Percentiles rank a stretch among this genome's conserved stretches.
phyloP scores from a whole-genome alignment of 805 yeast genomes.

The Debaryomyces castellii region DNA sequence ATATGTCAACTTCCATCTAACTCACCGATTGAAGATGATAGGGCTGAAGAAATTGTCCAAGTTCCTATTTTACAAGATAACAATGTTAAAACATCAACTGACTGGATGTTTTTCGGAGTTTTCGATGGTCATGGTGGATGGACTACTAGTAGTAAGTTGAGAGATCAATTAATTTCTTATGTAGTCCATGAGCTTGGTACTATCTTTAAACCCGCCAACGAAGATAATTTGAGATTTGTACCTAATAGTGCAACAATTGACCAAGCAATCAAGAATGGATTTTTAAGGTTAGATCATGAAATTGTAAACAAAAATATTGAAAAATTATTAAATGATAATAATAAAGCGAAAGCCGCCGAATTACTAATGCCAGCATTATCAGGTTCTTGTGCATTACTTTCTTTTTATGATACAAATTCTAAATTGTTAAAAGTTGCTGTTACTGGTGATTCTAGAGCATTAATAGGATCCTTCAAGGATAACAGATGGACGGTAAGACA shows the following conservation, averaged over 20 bases:
- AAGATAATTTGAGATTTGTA: conserved; percentile 51
- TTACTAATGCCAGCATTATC: conserved; percentile 88
- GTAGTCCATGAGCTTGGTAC: conserved; percentile 78
- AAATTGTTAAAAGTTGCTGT: conserved; percentile 83
- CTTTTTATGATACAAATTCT: conserved; percentile 79
- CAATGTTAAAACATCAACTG: conserved; percentile 50
- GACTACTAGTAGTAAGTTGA: conserved; percentile 82
- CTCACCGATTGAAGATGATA: conserved; percentile 92
- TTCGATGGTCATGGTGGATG: conserved; percentile 98
- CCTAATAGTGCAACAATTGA: conserved; percentile 74
- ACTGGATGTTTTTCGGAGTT: conserved; percentile 94
- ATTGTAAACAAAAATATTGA: conserved; percentile 76
- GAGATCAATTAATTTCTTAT: conserved; percentile 72
- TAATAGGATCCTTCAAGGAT: conserved; percentile 69
- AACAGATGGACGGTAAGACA: conserved; percentile 88
- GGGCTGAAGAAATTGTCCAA: conserved; percentile 77
- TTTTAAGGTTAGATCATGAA: conserved; percentile 79
- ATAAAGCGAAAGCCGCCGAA: conserved; percentile 68
- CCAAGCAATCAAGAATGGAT: conserved; percentile 77
- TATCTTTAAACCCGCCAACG: conserved; percentile 56
- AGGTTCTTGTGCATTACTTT: conserved; percentile 89
- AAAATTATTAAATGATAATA: conserved; percentile 64
- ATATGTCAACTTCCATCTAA: conserved; percentile 87
- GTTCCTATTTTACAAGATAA: conserved; percentile 68
- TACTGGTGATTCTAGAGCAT: conserved; percentile 93